Evolutionary conservation across 2,329 filamentous ascomycete species (phyloP).

Genomic region (Pseudonectria buxi): DNA sequence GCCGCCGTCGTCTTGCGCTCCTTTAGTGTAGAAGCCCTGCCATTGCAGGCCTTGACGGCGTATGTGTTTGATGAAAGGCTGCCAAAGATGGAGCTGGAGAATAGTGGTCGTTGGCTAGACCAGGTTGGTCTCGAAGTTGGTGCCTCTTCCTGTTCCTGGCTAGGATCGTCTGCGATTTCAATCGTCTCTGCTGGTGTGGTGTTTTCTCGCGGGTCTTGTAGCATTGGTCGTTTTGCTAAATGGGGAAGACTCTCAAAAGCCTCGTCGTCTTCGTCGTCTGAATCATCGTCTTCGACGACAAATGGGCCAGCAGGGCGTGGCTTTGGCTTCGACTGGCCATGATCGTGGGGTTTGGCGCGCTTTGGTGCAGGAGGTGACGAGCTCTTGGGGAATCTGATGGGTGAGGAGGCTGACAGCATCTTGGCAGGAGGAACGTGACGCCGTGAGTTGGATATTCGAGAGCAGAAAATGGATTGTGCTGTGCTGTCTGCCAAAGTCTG

Average conservation of each 20-base stretch:
- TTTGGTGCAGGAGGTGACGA: slow-evolving; percentile 33
- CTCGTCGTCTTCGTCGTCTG: slow-evolving; percentile 20
- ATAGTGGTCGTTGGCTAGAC: slow-evolving; percentile 18
- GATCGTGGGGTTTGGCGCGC: slow-evolving; percentile 29
- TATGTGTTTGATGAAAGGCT: slow-evolving; percentile 26
- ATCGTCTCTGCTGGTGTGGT: slow-evolving; percentile 1
- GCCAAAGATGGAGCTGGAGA: slow-evolving; percentile 22
- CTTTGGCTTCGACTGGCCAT: slow-evolving; percentile 29
- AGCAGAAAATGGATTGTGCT: neutral
- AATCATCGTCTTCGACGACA: slow-evolving; percentile 32
- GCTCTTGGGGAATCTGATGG: slow-evolving; percentile 47
- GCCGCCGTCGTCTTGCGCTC: slow-evolving; percentile 41
- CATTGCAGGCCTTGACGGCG: slow-evolving; percentile 48
- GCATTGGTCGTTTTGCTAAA: slow-evolving; percentile 26
- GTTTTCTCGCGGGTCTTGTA: slow-evolving; percentile 16
- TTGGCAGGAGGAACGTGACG: slow-evolving; percentile 9
- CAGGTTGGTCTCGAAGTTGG: slow-evolving; percentile 10
- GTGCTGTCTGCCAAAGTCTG: neutral
- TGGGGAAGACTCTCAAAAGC: slow-evolving; percentile 7
- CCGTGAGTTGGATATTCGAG: too few relatives aligned
- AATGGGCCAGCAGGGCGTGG: slow-evolving; percentile 32
- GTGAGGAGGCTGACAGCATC: slow-evolving; percentile 57
- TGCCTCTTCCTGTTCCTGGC: neutral
- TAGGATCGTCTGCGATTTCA: neutral
- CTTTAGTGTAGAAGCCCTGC: slow-evolving; percentile 49